Base-by-base conservation (phyloP, 2,329 filamentous ascomycete genomes). In the Acephala macrosclerotiorum region DNA sequence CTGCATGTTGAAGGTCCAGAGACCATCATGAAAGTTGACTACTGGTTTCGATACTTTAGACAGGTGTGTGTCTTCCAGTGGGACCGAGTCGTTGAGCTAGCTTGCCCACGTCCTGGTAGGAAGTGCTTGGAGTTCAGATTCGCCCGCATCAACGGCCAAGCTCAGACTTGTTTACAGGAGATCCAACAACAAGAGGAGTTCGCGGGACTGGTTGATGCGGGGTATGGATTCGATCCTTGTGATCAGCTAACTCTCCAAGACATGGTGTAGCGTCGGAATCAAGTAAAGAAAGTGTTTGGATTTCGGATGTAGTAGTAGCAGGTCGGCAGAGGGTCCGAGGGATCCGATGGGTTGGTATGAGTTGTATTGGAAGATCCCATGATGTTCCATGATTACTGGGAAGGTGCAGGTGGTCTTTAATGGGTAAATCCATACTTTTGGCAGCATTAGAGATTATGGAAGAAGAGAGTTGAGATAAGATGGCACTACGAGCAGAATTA, bases 141-240 rank as follows among this genome's bases (percentile, higher is more conserved):
- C 55, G 57, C 58, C 14, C 56, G 70, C 20, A 61, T 70, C n/a
- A 64, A 69, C 63, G 70, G 66, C n/a, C 70, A 71, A 40, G 66
- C 70, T 38, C 61, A 63, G 22, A 57, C 53, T 14, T 57, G 53
- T 38, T 22, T 57, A 6, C 53, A 57, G 35, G 12, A 35, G 35
- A 57, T 57, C 25, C 47, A 26, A 11, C 47, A 18, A 18, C 47
- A 51, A 18, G 47, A 51, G 47, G 47, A 51, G 47, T 51, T 51
- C 25, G 47, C 22, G 18, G 47, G 47, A 11, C 25, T 29, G 20
- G 49, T 53, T 29, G 22, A n/a, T n/a, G 49, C 9, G 12, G 5
- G 1, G 49, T 33, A 53, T 33, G 49, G 49, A 7, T 26, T 18
- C 14, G 49, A 53, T 53, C 49, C 49, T 53, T 53, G 49, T 18